Conservation (phyloP, 495 filamentous ascomycete genomes). For the Aspergillus avenaceus region DNA sequence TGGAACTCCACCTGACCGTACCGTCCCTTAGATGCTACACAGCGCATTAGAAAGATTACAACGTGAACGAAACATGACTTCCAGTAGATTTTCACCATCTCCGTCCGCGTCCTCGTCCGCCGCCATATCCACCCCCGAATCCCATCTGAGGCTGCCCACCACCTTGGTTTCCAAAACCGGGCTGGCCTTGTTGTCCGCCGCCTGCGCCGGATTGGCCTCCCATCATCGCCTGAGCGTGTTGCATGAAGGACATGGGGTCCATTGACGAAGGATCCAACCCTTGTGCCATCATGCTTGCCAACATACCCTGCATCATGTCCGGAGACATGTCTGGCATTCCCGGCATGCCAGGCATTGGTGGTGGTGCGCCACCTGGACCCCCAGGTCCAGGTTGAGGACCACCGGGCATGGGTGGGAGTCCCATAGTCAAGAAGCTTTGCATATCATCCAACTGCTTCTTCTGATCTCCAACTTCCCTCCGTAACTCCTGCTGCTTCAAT, state of each 20-base stretch:
- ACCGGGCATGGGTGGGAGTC: conserved; percentile 66
- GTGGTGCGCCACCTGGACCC: conserved; percentile 33
- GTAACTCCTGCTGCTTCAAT: conserved; percentile 74
- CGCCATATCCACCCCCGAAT: conserved; percentile 46
- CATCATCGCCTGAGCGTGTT: conserved; percentile 51
- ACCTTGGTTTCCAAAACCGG: conserved; percentile 40
- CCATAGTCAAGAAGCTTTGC: conserved; percentile 77
- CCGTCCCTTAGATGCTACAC: conserved; percentile 5
- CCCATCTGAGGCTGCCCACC: conserved; percentile 46
- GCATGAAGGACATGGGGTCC: conserved; percentile 59
- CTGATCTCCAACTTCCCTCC: conserved; percentile 66
- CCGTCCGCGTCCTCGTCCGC: conserved; percentile 43
- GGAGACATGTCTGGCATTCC: conserved; percentile 69
- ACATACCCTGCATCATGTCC: conserved; percentile 76
- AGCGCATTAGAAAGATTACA: conserved; percentile 14
- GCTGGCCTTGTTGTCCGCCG: conserved; percentile 37
- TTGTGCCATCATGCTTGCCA: conserved; percentile 73
- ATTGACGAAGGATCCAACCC: conserved; percentile 82
- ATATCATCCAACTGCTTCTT: conserved; percentile 87
- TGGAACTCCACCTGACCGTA: conserved; percentile 23
- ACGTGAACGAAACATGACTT: conserved; percentile 5
- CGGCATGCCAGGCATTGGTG: conserved; percentile 60
- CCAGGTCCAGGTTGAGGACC: conserved; percentile 45
- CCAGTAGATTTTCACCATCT: conserved; percentile 32
- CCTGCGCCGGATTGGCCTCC: conserved; percentile 37